phyloP scores from a whole-genome alignment of 176 grass and related monocot genomes.

The Carex cristatella region DNA sequence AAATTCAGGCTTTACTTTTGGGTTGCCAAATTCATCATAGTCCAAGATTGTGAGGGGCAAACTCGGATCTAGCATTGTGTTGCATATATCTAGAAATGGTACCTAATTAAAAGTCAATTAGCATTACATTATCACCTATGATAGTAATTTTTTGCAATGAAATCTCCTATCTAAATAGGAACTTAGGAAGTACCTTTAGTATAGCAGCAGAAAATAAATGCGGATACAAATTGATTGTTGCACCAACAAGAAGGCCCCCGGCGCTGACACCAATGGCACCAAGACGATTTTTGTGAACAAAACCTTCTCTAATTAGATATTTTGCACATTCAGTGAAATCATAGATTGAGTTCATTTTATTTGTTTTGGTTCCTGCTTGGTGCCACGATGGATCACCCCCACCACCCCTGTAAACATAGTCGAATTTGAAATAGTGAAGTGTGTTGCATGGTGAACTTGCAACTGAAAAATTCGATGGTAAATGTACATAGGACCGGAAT shows the following conservation, averaged over 20 bases:
- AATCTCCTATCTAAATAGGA: not conserved
- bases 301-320: slow-evolving; percentile 72
- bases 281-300: slow-evolving; percentile 73
- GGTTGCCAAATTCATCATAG: slow-evolving; percentile 89
- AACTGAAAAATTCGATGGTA: not conserved
- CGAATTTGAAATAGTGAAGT: slow-evolving; percentile 15
- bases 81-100: slow-evolving; percentile 93
- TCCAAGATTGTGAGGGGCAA: slow-evolving; percentile 95
- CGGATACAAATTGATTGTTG: slow-evolving; percentile 62
- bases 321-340: slow-evolving; percentile 70
- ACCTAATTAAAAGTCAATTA: slow-evolving; percentile 46
- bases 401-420: slow-evolving; percentile 51
- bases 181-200: slow-evolving; percentile 65
- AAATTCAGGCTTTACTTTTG: slow-evolving; percentile 59
- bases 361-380: slow-evolving; percentile 59
- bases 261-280: slow-evolving; percentile 80
- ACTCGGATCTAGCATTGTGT: slow-evolving; percentile 78
- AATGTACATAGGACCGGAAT: slow-evolving; percentile 8
- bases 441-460: not conserved
- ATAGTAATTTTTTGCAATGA: not conserved
- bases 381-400: slow-evolving; percentile 69
- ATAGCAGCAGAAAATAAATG: slow-evolving; percentile 86
- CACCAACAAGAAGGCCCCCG: slow-evolving; percentile 67
- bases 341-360: slow-evolving; percentile 80
- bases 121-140: not conserved